A percentile compares a stretch with the other conserved stretches of the same genome.
Evolutionary conservation across 441 rosid species (phyloP).

Genomic region (Hypseocharis bilobata): DNA sequence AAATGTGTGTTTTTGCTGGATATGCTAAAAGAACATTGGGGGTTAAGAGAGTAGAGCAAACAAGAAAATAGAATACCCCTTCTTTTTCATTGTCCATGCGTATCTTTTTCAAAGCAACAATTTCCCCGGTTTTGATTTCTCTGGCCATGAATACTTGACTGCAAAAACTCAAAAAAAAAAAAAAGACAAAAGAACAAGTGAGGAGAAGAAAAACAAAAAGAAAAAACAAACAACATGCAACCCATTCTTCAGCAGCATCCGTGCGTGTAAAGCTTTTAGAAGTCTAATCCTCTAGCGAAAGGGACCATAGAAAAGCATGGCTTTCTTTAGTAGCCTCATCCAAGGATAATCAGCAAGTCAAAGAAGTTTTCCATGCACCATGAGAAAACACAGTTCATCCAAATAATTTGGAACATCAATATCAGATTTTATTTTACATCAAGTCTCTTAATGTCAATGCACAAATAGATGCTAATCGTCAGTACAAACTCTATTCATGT

Average conservation of each 20-base stretch:
- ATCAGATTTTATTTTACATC: background rate
- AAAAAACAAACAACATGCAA: background rate
- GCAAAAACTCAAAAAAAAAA: slow-evolving; percentile 24
- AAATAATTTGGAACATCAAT: background rate
- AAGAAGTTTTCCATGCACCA: background rate
- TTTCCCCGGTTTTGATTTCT: slow-evolving; percentile 54
- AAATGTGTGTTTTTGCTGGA: background rate
- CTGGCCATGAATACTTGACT: slow-evolving; percentile 89
- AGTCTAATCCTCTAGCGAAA: background rate
- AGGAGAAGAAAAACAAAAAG: background rate
- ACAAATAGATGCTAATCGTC: background rate
- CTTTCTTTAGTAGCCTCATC: background rate
- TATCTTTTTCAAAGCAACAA: slow-evolving; percentile 68
- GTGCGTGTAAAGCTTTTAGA: background rate
- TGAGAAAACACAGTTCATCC: background rate
- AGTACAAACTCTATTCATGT: background rate
- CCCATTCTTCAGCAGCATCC: background rate
- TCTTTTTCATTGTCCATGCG: slow-evolving; percentile 75
- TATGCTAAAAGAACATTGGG: background rate
- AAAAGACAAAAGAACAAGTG: background rate
- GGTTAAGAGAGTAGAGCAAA: background rate
- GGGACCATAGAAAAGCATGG: background rate
- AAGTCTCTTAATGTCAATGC: background rate
- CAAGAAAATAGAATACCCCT: slow-evolving; percentile 38
- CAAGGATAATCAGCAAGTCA: background rate